A percentile compares a stretch with the other conserved stretches of the same genome.
These are phyloP conservation scores for Calonectria fujianensis DNA, from an alignment of 2,329 filamentous ascomycete genomes.

Conservation along the genomic window DNA sequence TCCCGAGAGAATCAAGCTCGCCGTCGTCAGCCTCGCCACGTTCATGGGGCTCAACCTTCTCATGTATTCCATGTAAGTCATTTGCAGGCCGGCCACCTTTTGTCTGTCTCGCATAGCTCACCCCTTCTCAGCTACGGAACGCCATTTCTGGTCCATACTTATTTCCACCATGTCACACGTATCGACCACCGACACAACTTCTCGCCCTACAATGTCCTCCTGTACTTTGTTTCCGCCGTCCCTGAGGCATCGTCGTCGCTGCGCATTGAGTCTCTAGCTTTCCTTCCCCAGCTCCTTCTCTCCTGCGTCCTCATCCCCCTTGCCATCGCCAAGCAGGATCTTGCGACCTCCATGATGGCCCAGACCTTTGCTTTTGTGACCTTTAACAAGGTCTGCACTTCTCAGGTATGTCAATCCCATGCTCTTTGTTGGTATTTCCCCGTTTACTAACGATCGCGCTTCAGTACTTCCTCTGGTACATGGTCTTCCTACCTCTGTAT, in stretches of 20 bases:
- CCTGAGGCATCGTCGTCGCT: slow-evolving; percentile 63
- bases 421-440: neutral
- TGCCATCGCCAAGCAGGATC: slow-evolving; percentile 84
- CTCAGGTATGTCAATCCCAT: slow-evolving; percentile 79
- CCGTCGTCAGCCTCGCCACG: slow-evolving; percentile 79
- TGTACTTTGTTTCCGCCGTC: slow-evolving; percentile 88
- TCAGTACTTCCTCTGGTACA: slow-evolving; percentile 99
- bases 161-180: slow-evolving; percentile 92
- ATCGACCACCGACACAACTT: slow-evolving; percentile 99
- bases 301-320: slow-evolving; percentile 86
- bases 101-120: slow-evolving; percentile 2
- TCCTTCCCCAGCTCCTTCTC: slow-evolving; percentile 89
- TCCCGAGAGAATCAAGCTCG: slow-evolving; percentile 73
- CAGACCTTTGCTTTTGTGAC: slow-evolving; percentile 98
- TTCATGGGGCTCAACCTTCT: slow-evolving; percentile 83
- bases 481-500: slow-evolving; percentile 94
- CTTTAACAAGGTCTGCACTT: slow-evolving; percentile 99
- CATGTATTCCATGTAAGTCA: slow-evolving; percentile 84
- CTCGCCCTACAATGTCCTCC: slow-evolving; percentile 93
- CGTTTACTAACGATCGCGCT: slow-evolving; percentile 35
- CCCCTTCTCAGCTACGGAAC: slow-evolving; percentile 78
- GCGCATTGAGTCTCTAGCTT: slow-evolving; percentile 86
- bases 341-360: slow-evolving; percentile 90
- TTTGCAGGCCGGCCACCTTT: neutral
- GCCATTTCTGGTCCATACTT: slow-evolving; percentile 92